Evolutionary conservation across 352 stramenopile species (phyloP).

Genomic region (Globisporangium canariense): DNA sequence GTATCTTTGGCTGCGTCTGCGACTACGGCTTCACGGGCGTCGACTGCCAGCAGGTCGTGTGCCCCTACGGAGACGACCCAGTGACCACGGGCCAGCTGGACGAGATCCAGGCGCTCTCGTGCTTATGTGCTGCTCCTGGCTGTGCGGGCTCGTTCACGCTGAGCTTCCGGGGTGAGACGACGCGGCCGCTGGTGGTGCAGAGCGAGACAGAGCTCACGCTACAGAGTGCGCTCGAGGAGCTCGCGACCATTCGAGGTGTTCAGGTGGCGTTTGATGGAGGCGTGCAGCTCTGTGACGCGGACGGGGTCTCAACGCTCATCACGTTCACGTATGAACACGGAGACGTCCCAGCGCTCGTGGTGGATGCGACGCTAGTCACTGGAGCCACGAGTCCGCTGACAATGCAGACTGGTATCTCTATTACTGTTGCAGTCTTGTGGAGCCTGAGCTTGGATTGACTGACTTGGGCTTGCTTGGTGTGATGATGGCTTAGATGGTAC

Average conservation of each 20-base stretch:
- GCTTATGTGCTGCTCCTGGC: conserved; percentile 30
- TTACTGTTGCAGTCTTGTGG: not conserved
- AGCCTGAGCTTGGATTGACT: not conserved
- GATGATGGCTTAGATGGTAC: conserved; percentile 23
- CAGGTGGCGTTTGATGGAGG: conserved; percentile 44
- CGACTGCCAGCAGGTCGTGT: conserved; percentile 83
- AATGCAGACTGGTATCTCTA: conserved; percentile 33
- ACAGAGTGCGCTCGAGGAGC: conserved; percentile 38
- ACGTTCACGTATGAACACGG: conserved; percentile 73
- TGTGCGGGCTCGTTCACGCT: conserved; percentile 68
- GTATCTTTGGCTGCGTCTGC: conserved; percentile 86
- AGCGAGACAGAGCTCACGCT: conserved; percentile 45
- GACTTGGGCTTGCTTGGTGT: not conserved
- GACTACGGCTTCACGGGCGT: conserved; percentile 87
- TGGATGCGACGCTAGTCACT: conserved; percentile 21
- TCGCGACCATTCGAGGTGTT: conserved; percentile 53
- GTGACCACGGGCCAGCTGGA: conserved; percentile 66
- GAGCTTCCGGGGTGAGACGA: conserved; percentile 53
- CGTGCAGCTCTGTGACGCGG: conserved; percentile 36
- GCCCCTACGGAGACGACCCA: conserved; percentile 86
- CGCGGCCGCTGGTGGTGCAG: conserved; percentile 32
- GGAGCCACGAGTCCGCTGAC: conserved; percentile 30
- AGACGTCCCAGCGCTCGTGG: conserved; percentile 49
- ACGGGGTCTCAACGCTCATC: conserved; percentile 57
- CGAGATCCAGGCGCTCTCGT: conserved; percentile 80